Evolutionary conservation across 805 yeast genomes (phyloP), one percentile per base, ranked within the genome.

Genomic region (Lipomyces yamadae): DNA sequence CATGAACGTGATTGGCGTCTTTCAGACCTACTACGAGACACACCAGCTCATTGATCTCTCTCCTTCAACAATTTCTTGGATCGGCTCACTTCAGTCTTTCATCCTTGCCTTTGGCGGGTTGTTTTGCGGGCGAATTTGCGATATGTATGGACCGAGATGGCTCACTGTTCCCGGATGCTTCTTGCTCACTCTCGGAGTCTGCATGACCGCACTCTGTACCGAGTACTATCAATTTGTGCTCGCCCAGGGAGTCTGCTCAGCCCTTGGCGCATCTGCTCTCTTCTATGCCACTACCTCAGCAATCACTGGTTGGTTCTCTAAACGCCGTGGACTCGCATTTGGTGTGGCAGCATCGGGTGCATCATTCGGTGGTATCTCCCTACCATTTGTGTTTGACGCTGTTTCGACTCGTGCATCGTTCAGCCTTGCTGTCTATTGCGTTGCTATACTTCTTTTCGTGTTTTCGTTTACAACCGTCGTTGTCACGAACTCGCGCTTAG

Each of bases 331-430:
- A 7, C 74, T 81, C 35, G 86, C 84, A 7, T 77, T 80, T 35
- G 83, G 85, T 2, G 69, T 83, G 5, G 83, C 83, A 0, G 83
- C 85, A 0, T 73, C 82, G 5, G 88, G 88, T 13, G 84, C 87
- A 0, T 81, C 86, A 3, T 72, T 84, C 13, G 88, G 88, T 4
- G 85, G 86, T 11, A 75, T 83, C 63, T 66, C 82, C 24, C 83
- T 82, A 72, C 85, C 87, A 15, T 75, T 83, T 58, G 77, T 82
- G 78, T 78, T 84, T 32, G 78, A 82, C 60, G 74, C 74, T 30
- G 74, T 84, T 54, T 80, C 81, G 61, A 64, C 72, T 6, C 71
- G 74, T n/a, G 78, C 83, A 24, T 88, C 88, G 0, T 85, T 83
- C 70, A 78, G 76, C 7, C 84, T 87, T 87, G 82, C 86, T 1